Evolutionary conservation across 305 asterid species (phyloP), one percentile per base, ranked within the genome.

Genomic region (Andrographis paniculata): DNA sequence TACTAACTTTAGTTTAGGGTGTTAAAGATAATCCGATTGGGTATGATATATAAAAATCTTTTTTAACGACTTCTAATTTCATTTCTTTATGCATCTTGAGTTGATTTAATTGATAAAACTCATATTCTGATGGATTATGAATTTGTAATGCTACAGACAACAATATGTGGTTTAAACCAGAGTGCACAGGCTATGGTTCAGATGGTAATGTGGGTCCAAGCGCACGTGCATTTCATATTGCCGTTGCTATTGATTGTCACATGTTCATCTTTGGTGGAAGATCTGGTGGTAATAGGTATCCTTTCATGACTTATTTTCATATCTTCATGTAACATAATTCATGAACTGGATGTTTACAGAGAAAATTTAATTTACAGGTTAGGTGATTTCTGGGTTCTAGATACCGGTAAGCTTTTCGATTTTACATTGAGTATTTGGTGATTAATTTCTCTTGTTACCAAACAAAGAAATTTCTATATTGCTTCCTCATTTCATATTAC

Each of bases 321-420:
- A 57, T 36, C 55, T 44, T 62, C 41, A 31, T 9, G 42, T 43
- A 18, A 2, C 27, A 6, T 65, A 54, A 52, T 64, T 49, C 64
- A 19, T 56, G 40, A 43, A 58, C 46, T 58, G 35, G 30, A 45
- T 62, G 59, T 59, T 65, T 73, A 24, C 56, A 31, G 12, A 47
- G 50, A 52, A 52, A 6, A 28, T 56, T 53, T 65, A 45, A 24
- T 69, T 61, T 68, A 55, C 93, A 87, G 99, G 81, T 62, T 87
- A 68, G 93, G 99, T 28, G 96, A 84, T 76, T 91, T 91, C 71
- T 91, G 99, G 96, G 94, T 91, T 64, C 80, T 87, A 50, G 99
- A 91, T 76, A 91, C 99, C 19, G 96, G 99, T 91, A 65, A 72
- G 67, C 31, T 62, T 53, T 41, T 64, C 46, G 57, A 27, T 19